Percentiles rank a stretch among this genome's conserved stretches.
Evolutionary conservation across 345 rosid genomes (phyloP).

Genomic region (Salix exigua): DNA sequence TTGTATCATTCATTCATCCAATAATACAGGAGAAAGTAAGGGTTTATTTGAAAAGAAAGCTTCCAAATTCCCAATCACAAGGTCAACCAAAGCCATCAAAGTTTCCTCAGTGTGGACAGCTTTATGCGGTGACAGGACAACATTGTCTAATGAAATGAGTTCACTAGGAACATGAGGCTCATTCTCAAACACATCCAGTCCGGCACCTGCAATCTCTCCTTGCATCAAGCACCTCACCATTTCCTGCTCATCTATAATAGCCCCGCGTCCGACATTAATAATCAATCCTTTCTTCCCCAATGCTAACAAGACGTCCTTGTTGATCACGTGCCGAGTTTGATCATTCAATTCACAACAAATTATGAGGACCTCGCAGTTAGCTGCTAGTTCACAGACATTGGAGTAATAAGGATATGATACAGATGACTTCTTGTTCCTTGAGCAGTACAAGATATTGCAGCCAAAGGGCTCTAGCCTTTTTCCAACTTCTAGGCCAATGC

Average conservation of each 20-base stretch:
- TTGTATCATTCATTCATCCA: background rate
- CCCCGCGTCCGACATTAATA: constrained; percentile 7
- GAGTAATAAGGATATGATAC: background rate
- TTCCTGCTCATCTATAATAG: constrained; percentile 15
- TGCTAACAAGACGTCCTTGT: constrained; percentile 15
- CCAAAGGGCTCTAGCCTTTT: constrained; percentile 9
- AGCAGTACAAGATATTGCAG: constrained; percentile 5
- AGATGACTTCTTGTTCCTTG: constrained; percentile 8
- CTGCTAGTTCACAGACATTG: constrained; percentile 4
- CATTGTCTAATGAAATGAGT: constrained; percentile 18
- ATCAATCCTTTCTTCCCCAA: constrained; percentile 17
- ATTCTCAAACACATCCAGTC: constrained; percentile 23
- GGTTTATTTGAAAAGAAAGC: constrained; percentile 6
- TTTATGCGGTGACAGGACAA: background rate
- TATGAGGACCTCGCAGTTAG: constrained; percentile 2
- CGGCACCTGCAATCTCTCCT: constrained; percentile 21
- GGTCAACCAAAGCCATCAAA: background rate
- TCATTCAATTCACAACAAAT: constrained; percentile 12
- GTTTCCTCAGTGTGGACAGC: background rate
- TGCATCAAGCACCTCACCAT: constrained; percentile 14
- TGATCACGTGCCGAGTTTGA: constrained; percentile 5
- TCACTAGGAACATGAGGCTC: constrained; percentile 16
- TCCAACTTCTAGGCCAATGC: constrained; percentile 3
- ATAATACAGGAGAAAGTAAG: background rate
- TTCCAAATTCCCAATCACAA: constrained; percentile 7